Evolutionary conservation across 257 asterid genomes (phyloP), one percentile per base, ranked within the genome.

Genomic region (Jacaranda copaia): DNA sequence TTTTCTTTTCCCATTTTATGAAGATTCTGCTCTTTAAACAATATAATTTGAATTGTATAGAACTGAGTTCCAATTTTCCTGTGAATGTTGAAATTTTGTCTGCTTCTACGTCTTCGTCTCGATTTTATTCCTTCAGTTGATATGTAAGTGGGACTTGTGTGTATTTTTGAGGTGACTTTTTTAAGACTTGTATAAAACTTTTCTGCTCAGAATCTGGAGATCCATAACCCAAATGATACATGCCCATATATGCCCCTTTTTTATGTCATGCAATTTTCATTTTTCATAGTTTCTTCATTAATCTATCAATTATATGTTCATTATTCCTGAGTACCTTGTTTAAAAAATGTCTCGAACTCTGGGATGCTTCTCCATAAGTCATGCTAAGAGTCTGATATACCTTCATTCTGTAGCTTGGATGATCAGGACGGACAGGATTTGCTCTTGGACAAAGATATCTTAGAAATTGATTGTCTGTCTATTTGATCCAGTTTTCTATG

Each of bases 281-380:
- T n/a, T n/a, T n/a, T 18, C 45, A 68, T 46, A 71, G 36, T 71
- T 71, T 71, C 66, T 38, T 55, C 43, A 18, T 73, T 32, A 25
- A 43, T 59, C 36, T 43, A 20, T 43, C 45, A 59, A 43, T 25
- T 43, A 20, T 8, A 36, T 48, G 32, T 46, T 48, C 9, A 25
- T 25, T 25, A 25, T 25, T 25, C 32, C 32, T 25, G 32, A 25
- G 32, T 25, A 25, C 32, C 32, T 25, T 25, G 32, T 25, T 25
- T 25, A 2, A 25, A 25, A 25, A 25, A 25, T 25, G 32, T 25
- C 32, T 25, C 32, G 32, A 25, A 25, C 32, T 25, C 32, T 25
- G 32, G 32, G 32, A 25, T 25, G 32, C 32, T 25, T 25, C 32
- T 25, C 32, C 32, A 25, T 25, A 25, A 25, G 32, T 25, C 32